Base-by-base conservation (phyloP, 495 filamentous ascomycete genomes). In the Bacidia rubella region DNA sequence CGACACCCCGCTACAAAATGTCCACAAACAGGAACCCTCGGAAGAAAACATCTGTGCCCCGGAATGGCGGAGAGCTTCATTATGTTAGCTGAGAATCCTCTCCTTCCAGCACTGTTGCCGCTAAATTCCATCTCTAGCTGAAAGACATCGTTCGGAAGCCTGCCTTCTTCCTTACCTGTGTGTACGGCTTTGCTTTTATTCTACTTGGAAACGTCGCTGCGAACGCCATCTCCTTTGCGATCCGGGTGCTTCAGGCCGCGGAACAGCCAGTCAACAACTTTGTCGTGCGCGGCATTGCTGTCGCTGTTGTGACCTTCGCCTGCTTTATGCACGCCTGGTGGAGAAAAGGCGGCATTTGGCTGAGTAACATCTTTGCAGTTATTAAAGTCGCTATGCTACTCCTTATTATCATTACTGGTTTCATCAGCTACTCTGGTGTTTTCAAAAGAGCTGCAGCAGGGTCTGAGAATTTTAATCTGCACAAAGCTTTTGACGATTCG, bases 61-160 rank as follows among this genome's bases (percentile, higher is more conserved):
- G 74, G 21, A 73, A 62, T 52, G 75, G 75, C 12, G 75, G 74
- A 5, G 69, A 70, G 40, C 64, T 73, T 46, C 74, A 79, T 56
- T 79, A 76, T 57, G 68, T 76, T 47, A 59, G 67, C 61, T 32
- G 41, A 20, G 7, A 17, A 44, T 9, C 41, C 29, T 15, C 7
- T 15, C 29, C n/a, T n/a, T n/a, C n/a, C n/a, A n/a, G n/a, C n/a
- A n/a, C n/a, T n/a, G n/a, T n/a, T n/a, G n/a, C n/a, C n/a, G 15
- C 29, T 35, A 35, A 35, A 35, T 7, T 5, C 41, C 7, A 5
- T 20, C 20, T 22, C 17, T 41, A 74, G 70, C 60, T 74, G 12
- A 62, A 74, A 61, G 70, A 68, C 42, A 59, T 72, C 4, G 70
- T 62, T 52, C 51, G 45, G 23, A 47, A 47, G 25, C 69, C 73